Evolutionary conservation across 2,329 filamentous ascomycete genomes (phyloP), one percentile per base, ranked within the genome.

Genomic region (Penicillium sp.): DNA sequence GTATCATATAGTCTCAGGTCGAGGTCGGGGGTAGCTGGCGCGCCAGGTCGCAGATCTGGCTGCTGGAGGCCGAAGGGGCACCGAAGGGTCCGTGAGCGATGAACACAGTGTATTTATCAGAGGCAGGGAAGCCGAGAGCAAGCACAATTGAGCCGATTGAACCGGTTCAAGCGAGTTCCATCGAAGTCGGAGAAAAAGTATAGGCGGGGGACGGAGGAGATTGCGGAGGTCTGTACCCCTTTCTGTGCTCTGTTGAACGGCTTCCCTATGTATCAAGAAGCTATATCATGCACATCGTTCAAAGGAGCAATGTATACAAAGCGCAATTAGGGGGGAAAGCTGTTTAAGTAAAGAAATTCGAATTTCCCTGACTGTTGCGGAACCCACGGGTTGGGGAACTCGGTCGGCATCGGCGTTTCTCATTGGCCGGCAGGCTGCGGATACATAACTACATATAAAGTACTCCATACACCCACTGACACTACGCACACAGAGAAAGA

Each of bases 321-420:
- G 31, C 47, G 14, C 45, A 43, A 55, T 35, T 22, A 29, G 7
- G 49, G 49, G 29, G 26, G 40, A 31, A 37, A 26, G 4, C 24
- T 43, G 34, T 32, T 52, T 13, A 31, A 31, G 57, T 40, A 29
- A 50, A 52, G 56, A 50, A 51, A 54, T 43, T 35, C 46, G 22
- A 59, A 56, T 57, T 61, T 57, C 57, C 58, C 60, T 66, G 62
- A 66, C 61, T 35, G 66, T 68, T 62, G 66, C 69, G 66, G 62
- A 66, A 60, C 64, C 65, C 65, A 67, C 69, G 68, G 61, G 63
- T 70, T 71, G 60, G 64, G 61, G 56, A 66, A 45, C 48, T 60
- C 42, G 53, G 58, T 60, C 42, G 53, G 58, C 55, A 32, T 61
- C 58, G 50, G 44, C 38, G 22, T 49, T 53, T 61, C 35, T 63